Conservation (phyloP, 352 stramenopile species). For the Phytophthora idaei region DNA sequence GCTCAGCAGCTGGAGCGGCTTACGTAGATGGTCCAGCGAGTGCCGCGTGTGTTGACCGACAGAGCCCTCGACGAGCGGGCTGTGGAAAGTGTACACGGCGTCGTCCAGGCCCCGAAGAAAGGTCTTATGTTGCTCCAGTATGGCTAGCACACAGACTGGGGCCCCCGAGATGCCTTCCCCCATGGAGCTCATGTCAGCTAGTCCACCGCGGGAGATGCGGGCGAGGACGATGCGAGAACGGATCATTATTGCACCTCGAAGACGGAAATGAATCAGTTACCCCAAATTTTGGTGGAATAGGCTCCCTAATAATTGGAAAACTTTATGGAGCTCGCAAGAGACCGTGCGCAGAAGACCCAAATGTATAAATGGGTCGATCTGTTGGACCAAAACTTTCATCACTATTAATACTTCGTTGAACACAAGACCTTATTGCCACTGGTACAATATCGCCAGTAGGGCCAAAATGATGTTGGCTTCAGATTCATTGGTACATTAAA, state of each 20-base stretch:
- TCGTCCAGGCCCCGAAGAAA: slow-evolving; percentile 60
- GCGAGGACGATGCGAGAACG: background rate
- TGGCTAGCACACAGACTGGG: slow-evolving; percentile 53
- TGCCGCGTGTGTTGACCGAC: slow-evolving; percentile 82
- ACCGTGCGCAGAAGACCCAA: too few species aligned
- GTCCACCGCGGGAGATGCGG: background rate
- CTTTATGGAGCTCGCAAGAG: too few species aligned
- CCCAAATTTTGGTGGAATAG: too few species aligned
- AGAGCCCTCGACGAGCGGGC: slow-evolving; percentile 60
- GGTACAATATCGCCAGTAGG: too few species aligned
- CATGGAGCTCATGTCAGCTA: slow-evolving; percentile 14
- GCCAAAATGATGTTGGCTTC: too few species aligned
- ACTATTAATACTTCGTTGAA: too few species aligned
- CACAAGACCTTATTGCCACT: too few species aligned
- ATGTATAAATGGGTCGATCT: too few species aligned
- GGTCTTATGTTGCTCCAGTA: slow-evolving; percentile 68
- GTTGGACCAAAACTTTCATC: too few species aligned
- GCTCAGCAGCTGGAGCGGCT: slow-evolving; percentile 57
- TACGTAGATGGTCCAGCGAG: slow-evolving; percentile 79
- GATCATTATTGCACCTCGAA: background rate
- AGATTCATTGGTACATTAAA: too few species aligned
- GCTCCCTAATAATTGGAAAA: too few species aligned
- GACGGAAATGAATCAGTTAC: too few species aligned
- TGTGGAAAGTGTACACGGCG: slow-evolving; percentile 68
- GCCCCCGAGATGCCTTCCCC: slow-evolving; percentile 24